Evolutionary conservation across 441 rosid genomes (phyloP).

Genomic region (Jatropha podagrica): DNA sequence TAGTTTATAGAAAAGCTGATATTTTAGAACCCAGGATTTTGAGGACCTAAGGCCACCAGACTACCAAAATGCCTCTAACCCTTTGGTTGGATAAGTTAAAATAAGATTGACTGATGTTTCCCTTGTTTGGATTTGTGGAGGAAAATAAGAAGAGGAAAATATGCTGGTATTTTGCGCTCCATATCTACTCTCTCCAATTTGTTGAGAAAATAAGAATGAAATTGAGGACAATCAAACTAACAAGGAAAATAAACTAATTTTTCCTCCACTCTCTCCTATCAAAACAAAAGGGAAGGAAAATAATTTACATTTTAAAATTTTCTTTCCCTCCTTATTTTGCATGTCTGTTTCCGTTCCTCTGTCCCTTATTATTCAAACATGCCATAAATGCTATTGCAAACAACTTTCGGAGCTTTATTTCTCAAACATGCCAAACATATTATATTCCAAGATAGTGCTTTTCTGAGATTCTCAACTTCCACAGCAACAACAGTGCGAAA

Average conservation of each 20-base stretch:
- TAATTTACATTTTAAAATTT: no score
- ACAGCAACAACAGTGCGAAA: not conserved
- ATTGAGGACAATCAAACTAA: no score
- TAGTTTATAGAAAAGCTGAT: not conserved
- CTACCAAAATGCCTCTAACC: not conserved
- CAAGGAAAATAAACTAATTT: no score
- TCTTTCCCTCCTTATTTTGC: no score
- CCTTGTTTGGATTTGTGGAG: not conserved
- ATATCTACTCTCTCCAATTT: no score
- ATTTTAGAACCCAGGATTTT: not conserved
- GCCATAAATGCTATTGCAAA: not conserved
- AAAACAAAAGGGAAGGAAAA: not conserved
- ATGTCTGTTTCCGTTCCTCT: not conserved
- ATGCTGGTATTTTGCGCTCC: no score
- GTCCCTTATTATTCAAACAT: not conserved
- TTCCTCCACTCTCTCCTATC: not conserved
- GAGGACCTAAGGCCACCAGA: not conserved
- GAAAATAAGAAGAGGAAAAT: no score
- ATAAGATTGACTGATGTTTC: no score
- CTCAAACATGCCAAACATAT: no score
- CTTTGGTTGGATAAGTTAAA: no score
- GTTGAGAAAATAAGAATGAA: no score
- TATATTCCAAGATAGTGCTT: not conserved
- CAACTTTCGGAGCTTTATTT: not conserved
- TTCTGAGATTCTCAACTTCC: not conserved